Percentiles rank a stretch among this genome's conserved stretches.
Evolutionary conservation across 2,329 filamentous ascomycete genomes (phyloP).

Genomic region (Trichoderma hamatum): DNA sequence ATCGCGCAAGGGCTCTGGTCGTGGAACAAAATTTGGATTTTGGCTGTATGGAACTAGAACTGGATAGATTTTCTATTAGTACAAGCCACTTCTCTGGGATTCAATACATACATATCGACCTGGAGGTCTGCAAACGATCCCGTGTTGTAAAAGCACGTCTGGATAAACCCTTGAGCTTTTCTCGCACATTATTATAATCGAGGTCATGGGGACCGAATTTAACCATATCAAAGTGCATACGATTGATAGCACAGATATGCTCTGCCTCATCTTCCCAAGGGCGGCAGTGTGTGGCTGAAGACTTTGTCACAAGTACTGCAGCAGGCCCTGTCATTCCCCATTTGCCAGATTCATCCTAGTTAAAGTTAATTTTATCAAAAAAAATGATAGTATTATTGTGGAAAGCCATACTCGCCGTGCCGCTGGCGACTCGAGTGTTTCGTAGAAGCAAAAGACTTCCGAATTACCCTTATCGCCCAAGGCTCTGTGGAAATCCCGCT

Average conservation of each 20-base stretch:
- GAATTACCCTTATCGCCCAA: constrained; percentile 27
- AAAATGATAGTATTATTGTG: neutral
- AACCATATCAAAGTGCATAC: constrained; percentile 33
- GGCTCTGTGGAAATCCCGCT: constrained; percentile 24
- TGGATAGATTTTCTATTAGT: constrained; percentile 9
- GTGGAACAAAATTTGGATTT: constrained; percentile 26
- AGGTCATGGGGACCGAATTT: constrained; percentile 33
- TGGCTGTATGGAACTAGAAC: constrained; percentile 27
- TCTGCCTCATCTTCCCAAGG: constrained; percentile 32
- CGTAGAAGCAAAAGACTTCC: constrained; percentile 35
- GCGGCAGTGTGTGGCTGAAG: constrained; percentile 34
- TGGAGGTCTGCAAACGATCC: neutral
- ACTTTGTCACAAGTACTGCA: constrained; percentile 32
- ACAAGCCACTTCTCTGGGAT: neutral
- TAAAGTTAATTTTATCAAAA: neutral
- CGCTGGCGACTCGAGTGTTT: constrained; percentile 34
- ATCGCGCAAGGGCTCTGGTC: neutral
- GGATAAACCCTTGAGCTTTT: constrained; percentile 21
- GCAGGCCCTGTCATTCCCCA: constrained; percentile 34
- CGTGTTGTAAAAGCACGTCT: neutral
- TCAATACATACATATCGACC: constrained; percentile 22
- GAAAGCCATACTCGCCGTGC: constrained; percentile 28
- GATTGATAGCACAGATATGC: constrained; percentile 31
- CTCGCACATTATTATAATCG: neutral
- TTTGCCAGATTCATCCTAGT: constrained; percentile 29